Evolutionary conservation across 2,329 filamentous ascomycete species (phyloP).

Genomic region (Clonostachys sp.): DNA sequence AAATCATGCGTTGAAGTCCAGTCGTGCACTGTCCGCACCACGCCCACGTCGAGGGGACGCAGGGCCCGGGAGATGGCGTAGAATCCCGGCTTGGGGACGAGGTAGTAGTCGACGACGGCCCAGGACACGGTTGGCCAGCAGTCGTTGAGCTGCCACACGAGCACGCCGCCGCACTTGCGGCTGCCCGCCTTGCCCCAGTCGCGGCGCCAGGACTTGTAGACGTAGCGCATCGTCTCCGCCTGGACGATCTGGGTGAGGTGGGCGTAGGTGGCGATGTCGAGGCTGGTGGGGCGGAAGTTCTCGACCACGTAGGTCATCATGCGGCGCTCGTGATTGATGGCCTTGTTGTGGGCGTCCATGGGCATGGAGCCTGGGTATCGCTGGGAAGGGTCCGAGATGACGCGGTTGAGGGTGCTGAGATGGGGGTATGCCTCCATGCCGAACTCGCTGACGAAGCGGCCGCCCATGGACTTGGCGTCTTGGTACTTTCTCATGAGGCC

Average conservation of each 20-base stretch:
- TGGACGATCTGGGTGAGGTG: slow-evolving; percentile 58
- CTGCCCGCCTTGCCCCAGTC: slow-evolving; percentile 55
- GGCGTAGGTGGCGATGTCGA: slow-evolving; percentile 68
- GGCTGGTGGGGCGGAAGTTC: slow-evolving; percentile 53
- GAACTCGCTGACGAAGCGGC: slow-evolving; percentile 78
- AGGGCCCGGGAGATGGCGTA: slow-evolving; percentile 51
- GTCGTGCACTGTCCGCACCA: slow-evolving; percentile 35
- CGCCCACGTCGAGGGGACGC: slow-evolving; percentile 53
- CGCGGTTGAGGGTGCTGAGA: slow-evolving; percentile 63
- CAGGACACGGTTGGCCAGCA: slow-evolving; percentile 65
- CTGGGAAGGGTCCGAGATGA: slow-evolving; percentile 49
- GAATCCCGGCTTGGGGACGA: slow-evolving; percentile 58
- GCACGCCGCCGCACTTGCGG: slow-evolving; percentile 57
- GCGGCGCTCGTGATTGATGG: slow-evolving; percentile 69
- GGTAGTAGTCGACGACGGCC: slow-evolving; percentile 60
- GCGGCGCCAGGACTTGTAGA: slow-evolving; percentile 53
- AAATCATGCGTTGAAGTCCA: slow-evolving; percentile 26
- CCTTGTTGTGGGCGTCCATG: slow-evolving; percentile 81
- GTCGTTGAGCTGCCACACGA: slow-evolving; percentile 69
- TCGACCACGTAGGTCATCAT: slow-evolving; percentile 73
- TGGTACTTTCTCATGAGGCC: slow-evolving; percentile 68
- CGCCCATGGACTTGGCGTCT: slow-evolving; percentile 64
- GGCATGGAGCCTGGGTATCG: slow-evolving; percentile 64
- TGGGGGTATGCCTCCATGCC: slow-evolving; percentile 70
- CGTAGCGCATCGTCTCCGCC: slow-evolving; percentile 44